These are phyloP conservation scores for Monilinia polystroma DNA, from an alignment of 2,329 filamentous ascomycete genomes.

Conservation along the genomic window DNA sequence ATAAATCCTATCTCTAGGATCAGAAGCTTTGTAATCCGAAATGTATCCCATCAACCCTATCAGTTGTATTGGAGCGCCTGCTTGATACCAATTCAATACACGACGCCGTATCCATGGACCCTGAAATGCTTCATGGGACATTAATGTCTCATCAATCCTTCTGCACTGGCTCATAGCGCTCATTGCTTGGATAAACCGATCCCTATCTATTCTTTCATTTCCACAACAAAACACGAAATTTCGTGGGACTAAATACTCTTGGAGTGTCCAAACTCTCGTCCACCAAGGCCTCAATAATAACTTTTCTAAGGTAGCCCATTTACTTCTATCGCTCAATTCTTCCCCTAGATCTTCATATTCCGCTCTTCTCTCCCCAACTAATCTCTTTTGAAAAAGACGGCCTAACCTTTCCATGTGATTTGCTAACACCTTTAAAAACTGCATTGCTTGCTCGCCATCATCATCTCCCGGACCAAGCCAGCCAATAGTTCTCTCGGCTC, in stretches of 20 bases:
- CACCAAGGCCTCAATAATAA: slow-evolving; percentile 22
- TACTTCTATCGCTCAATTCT: neutral
- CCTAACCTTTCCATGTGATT: neutral
- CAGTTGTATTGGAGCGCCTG: slow-evolving; percentile 1
- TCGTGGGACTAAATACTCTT: slow-evolving; percentile 24
- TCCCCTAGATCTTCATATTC: neutral
- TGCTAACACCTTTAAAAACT: neutral
- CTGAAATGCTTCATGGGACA: slow-evolving; percentile 21
- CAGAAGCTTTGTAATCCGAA: slow-evolving; percentile 24
- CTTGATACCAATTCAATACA: slow-evolving; percentile 16
- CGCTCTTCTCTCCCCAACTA: neutral
- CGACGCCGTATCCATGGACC: slow-evolving; percentile 23
- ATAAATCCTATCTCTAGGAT: slow-evolving; percentile 29
- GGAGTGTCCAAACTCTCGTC: slow-evolving; percentile 26
- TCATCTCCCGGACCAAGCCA: slow-evolving; percentile 3
- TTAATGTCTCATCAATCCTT: slow-evolving; percentile 23
- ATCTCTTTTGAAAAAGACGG: neutral
- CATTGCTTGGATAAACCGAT: neutral
- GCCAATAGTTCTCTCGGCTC: neutral
- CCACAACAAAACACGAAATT: slow-evolving; percentile 23
- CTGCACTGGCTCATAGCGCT: neutral
- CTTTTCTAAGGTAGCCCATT: slow-evolving; percentile 21
- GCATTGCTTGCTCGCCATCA: neutral
- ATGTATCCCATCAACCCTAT: slow-evolving; percentile 23
- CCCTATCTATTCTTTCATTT: slow-evolving; percentile 4